Base-by-base conservation (phyloP, 2,329 filamentous ascomycete genomes). In the Coniochaeta sp. region DNA sequence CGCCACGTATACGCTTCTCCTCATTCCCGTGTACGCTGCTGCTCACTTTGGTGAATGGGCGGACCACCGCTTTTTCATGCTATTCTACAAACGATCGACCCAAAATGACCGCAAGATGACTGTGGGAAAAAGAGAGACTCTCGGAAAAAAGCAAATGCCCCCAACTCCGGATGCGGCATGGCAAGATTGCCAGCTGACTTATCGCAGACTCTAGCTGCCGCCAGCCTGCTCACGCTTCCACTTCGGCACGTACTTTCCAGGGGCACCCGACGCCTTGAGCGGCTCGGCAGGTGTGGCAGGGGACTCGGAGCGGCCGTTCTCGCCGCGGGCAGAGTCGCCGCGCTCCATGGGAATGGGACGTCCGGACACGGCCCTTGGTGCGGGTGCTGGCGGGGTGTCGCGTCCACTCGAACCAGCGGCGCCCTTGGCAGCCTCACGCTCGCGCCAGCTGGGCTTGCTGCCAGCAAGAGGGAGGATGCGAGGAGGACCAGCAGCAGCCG, bases 191-290 rank as follows among this genome's bases (percentile, higher is more conserved):
- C 6, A 30, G 31, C n/a, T n/a, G 45, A 13, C 42, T 49, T 18
- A 42, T 33, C 42, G 35, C 48, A 38, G 40, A 27, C 42, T 42
- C 38, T 56, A 57, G 52, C 55, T 57, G 50, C 59, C 48, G 50
- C 54, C 55, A 49, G 30, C 54, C 18, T 56, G 59, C 48, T 51
- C 55, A 24, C 62, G 61, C 35, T 58, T 58, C 53, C 56, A 66
- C 60, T 60, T 70, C 50, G 82, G 82, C 61, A 85, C 78, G 68
- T 76, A 86, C 66, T 82, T 85, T 59, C 80, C 80, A 45, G 77
- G 61, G 26, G 68, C 72, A 38, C 80, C 77, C 38, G 76, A 74
- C 14, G 80, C 66, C 61, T 75, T 77, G 53, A 81, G 68, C 47
- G 72, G 58, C 68, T 82, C 79, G 32, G 69, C 60, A 30, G 68